These are phyloP conservation scores for Candida nonsorbophila DNA, from an alignment of 805 yeast genomes.

Conservation along the genomic window DNA sequence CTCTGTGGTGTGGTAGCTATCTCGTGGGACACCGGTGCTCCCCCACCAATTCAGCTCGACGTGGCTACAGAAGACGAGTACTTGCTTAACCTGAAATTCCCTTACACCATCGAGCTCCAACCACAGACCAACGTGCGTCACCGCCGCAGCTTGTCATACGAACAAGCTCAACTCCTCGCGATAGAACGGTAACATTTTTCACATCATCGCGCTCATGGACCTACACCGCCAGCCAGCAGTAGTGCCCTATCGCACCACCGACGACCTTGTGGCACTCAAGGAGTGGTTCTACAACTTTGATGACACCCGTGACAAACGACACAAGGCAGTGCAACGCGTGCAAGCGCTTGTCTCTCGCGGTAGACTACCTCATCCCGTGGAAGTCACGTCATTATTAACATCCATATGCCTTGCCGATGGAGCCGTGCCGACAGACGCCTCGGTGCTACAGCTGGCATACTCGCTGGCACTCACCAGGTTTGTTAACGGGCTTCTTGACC, in stretches of 20 bases:
- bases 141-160: background rate
- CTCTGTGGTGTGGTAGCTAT: constrained; percentile 65
- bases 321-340: constrained; percentile 47
- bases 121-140: background rate
- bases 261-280: constrained; percentile 43
- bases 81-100: constrained; percentile 11
- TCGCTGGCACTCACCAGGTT: constrained; percentile 75
- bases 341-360: constrained; percentile 56
- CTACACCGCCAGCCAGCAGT: constrained; percentile 10
- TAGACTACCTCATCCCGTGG: constrained; percentile 66
- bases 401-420: constrained; percentile 41
- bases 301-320: constrained; percentile 21
- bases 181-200: background rate
- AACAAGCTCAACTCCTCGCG: background rate
- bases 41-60: background rate
- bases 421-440: constrained; percentile 18
- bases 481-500: constrained; percentile 89
- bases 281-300: constrained; percentile 48
- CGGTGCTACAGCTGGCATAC: constrained; percentile 47
- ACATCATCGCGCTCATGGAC: background rate
- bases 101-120: no score
- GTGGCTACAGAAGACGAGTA: constrained; percentile 8
- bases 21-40: constrained; percentile 42
- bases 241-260: constrained; percentile 22
- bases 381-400: constrained; percentile 55